phyloP scores from a whole-genome alignment of 23 red algal genomes.

The Pyropia haitanensis region DNA sequence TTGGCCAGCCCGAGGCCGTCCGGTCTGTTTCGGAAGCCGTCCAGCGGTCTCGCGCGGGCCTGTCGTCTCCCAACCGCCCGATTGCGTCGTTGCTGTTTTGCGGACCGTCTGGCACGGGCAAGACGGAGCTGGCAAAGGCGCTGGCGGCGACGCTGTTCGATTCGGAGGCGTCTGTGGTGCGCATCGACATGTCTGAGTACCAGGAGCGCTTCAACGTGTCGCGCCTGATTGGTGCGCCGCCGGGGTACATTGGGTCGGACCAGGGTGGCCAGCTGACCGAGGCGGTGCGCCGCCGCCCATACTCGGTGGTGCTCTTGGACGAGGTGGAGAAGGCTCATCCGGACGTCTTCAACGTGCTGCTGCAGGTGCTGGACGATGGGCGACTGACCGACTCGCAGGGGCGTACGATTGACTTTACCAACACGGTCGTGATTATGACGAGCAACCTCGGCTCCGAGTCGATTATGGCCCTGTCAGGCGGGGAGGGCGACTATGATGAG shows the following conservation, averaged over 20 bases:
- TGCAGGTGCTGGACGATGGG: constrained; percentile 97
- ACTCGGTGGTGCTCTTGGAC: constrained; percentile 93
- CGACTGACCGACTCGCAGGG: constrained; percentile 97
- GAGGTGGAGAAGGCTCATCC: constrained; percentile 99
- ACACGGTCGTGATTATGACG: constrained; percentile 90
- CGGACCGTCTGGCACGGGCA: constrained; percentile 91
- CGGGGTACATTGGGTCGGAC: constrained; percentile 96
- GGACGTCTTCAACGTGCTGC: constrained; percentile 94
- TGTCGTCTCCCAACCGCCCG: constrained; percentile 78
- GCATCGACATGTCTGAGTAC: constrained; percentile 97
- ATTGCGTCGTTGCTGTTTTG: constrained; percentile 89
- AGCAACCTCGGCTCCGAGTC: constrained; percentile 88
- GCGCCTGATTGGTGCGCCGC: constrained; percentile 89
- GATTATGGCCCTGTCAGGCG: constrained; percentile 68
- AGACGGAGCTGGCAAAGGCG: constrained; percentile 96
- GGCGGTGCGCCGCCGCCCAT: constrained; percentile 90
- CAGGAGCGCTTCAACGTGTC: constrained; percentile 89
- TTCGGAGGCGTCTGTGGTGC: constrained; percentile 75
- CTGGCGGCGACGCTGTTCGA: constrained; percentile 91
- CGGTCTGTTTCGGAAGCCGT: constrained; percentile 90
- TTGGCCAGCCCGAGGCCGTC: constrained; percentile 86
- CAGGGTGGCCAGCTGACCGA: constrained; percentile 95
- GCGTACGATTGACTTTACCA: constrained; percentile 91
- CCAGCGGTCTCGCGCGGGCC: constrained; percentile 87
- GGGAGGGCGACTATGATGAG: constrained; percentile 33